Evolutionary conservation across 768 basidiomycete genomes (phyloP).

Genomic region (Peribolospora kevripleyi): DNA sequence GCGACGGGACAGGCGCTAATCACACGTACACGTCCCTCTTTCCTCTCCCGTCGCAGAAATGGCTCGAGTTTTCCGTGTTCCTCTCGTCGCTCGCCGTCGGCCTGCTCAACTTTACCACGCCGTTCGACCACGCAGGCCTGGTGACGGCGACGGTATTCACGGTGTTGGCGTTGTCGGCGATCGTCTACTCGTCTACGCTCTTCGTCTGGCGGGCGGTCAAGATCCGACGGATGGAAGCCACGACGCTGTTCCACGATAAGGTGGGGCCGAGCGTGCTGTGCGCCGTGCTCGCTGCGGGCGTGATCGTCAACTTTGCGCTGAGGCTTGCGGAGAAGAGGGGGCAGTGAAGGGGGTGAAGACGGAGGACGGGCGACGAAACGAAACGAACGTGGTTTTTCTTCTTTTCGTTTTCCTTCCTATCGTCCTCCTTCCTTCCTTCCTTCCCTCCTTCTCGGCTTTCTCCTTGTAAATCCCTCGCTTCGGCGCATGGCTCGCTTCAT

Average conservation of each 20-base stretch:
- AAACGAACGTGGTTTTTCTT: too few relatives aligned
- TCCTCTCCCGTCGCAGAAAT: conserved; percentile 33
- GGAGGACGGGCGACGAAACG: too few relatives aligned
- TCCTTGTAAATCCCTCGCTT: too few relatives aligned
- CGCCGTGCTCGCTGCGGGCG: conserved; percentile 38
- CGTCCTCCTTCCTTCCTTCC: too few relatives aligned
- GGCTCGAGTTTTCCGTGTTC: conserved; percentile 67
- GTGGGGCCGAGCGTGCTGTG: conserved; percentile 46
- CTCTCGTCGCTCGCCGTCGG: conserved; percentile 75
- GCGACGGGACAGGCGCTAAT: too few relatives aligned
- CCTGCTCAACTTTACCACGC: conserved; percentile 56
- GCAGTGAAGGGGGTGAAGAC: too few relatives aligned
- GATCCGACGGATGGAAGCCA: conserved; percentile 31
- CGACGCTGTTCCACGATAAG: conserved; percentile 46
- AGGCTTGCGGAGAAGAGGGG: conserved; percentile 17
- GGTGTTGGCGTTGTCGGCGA: conserved; percentile 59
- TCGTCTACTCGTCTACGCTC: conserved; percentile 60
- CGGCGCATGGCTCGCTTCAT: too few relatives aligned
- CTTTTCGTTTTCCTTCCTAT: too few relatives aligned
- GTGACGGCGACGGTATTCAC: conserved; percentile 77
- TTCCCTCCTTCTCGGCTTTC: too few relatives aligned
- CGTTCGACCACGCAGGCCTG: conserved; percentile 43
- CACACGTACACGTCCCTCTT: not conserved
- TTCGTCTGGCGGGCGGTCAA: conserved; percentile 51
- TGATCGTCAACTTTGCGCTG: conserved; percentile 51